Conservation (phyloP, 345 rosid species). For the Kandelia obovata region DNA sequence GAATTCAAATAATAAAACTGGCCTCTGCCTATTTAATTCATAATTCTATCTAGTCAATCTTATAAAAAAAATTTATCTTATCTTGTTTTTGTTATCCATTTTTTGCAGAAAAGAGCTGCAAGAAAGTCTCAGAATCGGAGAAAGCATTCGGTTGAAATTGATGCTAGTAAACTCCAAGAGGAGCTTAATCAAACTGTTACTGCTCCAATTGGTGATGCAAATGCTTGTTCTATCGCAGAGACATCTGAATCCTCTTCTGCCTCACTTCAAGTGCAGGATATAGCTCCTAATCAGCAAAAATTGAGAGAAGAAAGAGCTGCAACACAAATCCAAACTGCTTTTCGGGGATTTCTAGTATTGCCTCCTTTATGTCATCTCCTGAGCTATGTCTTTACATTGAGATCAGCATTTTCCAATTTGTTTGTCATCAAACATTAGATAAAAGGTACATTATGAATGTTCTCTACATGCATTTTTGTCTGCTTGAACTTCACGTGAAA, state of each 20-base stretch:
- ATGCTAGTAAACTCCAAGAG: constrained; percentile 43
- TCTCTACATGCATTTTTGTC: not conserved
- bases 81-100: constrained; percentile 15
- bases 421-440: not conserved
- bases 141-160: constrained; percentile 60
- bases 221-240: constrained; percentile 31
- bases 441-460: not conserved
- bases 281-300: constrained; percentile 37
- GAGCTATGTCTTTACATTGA: not conserved
- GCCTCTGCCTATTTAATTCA: not conserved
- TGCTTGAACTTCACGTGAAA: not conserved
- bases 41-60: no score
- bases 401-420: not conserved
- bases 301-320: constrained; percentile 68
- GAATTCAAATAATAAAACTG: not conserved
- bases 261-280: constrained; percentile 48
- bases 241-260: constrained; percentile 47
- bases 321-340: constrained; percentile 83
- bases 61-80: no score
- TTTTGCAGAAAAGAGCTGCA: constrained; percentile 41
- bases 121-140: constrained; percentile 57
- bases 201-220: constrained; percentile 36
- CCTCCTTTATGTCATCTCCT: constrained; percentile 2
- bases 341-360: constrained; percentile 88
- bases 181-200: constrained; percentile 40